Conservation (phyloP, 2,329 filamentous ascomycete species). For the Dryadomyces sulphureus region DNA sequence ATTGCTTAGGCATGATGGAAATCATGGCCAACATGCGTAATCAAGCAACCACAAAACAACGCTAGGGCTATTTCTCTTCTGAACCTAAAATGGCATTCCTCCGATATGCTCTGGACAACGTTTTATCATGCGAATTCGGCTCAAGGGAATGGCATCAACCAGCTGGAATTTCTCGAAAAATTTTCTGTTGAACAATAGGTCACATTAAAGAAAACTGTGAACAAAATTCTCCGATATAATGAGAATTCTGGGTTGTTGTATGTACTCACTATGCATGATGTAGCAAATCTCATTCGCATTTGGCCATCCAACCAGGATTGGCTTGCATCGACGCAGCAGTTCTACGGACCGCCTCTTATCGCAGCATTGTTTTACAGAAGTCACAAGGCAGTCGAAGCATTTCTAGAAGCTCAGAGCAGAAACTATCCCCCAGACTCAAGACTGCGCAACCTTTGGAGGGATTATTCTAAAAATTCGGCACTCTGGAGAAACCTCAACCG, state of each 20-base stretch:
- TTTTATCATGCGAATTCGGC: conserved; percentile 26
- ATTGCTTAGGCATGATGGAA: conserved; percentile 25
- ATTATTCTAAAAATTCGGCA: not conserved
- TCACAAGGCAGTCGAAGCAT: not conserved
- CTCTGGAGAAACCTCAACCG: not conserved
- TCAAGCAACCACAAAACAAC: not conserved
- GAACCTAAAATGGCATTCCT: conserved; percentile 26
- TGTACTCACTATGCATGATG: not conserved
- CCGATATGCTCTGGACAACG: conserved; percentile 24
- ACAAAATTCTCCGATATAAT: conserved; percentile 7
- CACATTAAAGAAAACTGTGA: conserved; percentile 15
- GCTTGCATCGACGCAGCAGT: not conserved
- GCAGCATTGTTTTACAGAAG: not conserved
- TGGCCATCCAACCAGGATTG: not conserved
- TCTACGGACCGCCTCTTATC: not conserved
- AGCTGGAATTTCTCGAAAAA: conserved; percentile 17
- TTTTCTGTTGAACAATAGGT: conserved; percentile 17
- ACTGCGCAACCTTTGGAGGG: not conserved
- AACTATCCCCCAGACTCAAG: not conserved
- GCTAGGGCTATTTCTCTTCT: not conserved
- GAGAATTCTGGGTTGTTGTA: not conserved
- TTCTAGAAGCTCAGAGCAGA: not conserved
- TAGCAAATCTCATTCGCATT: not conserved
- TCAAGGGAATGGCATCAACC: conserved; percentile 13
- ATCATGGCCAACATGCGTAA: not conserved